Evolutionary conservation across 495 filamentous ascomycete species (phyloP).

Genomic region (Sabuloglossum arenarium): DNA sequence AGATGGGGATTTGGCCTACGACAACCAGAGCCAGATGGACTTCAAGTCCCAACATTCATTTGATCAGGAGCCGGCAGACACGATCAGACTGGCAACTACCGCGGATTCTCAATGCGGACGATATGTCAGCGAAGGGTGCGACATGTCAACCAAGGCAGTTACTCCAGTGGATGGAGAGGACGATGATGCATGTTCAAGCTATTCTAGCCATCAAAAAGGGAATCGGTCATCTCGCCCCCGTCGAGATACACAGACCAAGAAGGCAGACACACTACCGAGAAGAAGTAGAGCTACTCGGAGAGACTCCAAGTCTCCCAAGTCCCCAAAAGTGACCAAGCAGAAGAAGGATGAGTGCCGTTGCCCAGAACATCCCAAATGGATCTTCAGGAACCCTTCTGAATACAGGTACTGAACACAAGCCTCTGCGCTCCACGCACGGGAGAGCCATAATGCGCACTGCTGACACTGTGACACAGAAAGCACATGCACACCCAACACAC

Average conservation of each 20-base stretch:
- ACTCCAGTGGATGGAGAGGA: not conserved
- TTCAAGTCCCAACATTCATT: not conserved
- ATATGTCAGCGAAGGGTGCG: not conserved
- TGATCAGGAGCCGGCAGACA: not conserved
- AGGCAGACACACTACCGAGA: not conserved
- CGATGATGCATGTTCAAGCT: not conserved
- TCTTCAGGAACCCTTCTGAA: not conserved
- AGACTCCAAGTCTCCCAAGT: not conserved
- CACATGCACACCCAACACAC: constrained; percentile 16
- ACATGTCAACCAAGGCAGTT: not conserved
- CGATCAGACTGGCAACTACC: not conserved
- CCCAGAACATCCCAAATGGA: constrained; percentile 1
- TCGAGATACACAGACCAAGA: not conserved
- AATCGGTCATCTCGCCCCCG: not conserved
- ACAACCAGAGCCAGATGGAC: not conserved
- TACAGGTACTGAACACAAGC: constrained; percentile 2
- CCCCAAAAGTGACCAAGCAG: not conserved
- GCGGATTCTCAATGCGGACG: not conserved
- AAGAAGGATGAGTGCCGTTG: not conserved
- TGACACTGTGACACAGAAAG: not conserved
- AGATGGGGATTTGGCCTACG: not conserved
- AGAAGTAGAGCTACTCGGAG: not conserved
- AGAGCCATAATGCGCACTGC: not conserved
- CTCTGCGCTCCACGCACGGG: no score
- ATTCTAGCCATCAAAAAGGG: not conserved